Base-by-base conservation (phyloP, 2,329 filamentous ascomycete species). In the Penicillium hesseltinei region DNA sequence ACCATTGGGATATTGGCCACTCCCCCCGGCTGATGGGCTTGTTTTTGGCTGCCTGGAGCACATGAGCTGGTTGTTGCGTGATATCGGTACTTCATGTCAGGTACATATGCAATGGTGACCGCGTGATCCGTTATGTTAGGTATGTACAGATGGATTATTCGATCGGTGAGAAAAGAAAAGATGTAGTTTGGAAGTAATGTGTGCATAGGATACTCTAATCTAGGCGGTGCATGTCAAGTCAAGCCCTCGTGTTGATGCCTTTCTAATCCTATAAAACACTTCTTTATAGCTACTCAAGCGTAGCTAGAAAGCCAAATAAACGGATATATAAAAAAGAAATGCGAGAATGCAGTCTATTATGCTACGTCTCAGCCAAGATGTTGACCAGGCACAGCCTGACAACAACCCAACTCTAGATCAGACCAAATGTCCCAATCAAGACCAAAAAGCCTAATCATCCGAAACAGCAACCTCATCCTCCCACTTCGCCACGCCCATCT, bases 381-480 rank as follows among this genome's bases (percentile, higher is more conserved):
- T 4, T 25, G 10, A 21, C 27, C 39, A 51, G 39, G 17, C n/a
- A 51, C 42, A 36, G 51, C 49, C 39, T 46, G 29, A 33, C 36
- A 33, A 45, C 23, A 43, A 36, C 21, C 21, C n/a, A 43, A 11
- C 33, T 21, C 21, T 44, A 27, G 21, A 43, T 13, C 23, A 1
- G 27, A 29, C 42, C 13, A n/a, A 48, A 48, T 7, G 27, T 8
- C 19, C n/a, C 3, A 23, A 21, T 35, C 23, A 40, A 36, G 11
- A 38, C 13, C 36, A 2, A 36, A 36, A 48, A 46, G 23, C 51
- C 57, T 65, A 71, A 59, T 71, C 66, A 62, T 76, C 73, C 58
- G 66, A 51, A 55, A 76, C 64, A 45, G 74, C 74, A 52, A 73
- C 70, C 59, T 76, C 74, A 52, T 75, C 72, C 46, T 72, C 71